A percentile compares a stretch with the other conserved stretches of the same genome.
phyloP scores from a whole-genome alignment of 148 eudicot genomes.

The Rhododendron mucronatum region DNA sequence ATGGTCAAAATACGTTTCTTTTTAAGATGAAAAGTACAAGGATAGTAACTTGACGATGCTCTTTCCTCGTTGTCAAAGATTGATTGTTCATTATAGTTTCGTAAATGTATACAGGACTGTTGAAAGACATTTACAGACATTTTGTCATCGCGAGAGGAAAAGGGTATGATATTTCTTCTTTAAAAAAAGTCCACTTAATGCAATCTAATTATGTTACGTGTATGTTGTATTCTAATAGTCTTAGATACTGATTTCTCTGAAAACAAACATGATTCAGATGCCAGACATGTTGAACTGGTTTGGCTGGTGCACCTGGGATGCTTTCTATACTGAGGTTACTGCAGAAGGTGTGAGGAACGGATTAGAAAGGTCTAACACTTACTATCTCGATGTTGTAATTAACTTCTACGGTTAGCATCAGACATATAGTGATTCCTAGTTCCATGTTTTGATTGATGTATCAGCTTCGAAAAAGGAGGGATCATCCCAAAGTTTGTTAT shows the following conservation, averaged over 20 bases:
- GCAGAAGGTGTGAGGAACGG: slow-evolving; percentile 73
- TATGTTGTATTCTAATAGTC: background rate
- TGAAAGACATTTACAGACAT: slow-evolving; percentile 75
- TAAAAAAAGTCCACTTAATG: background rate
- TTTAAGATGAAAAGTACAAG: background rate
- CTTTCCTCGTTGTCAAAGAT: background rate
- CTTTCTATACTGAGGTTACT: slow-evolving; percentile 75
- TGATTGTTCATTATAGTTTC: background rate
- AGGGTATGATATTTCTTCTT: slow-evolving; percentile 35
- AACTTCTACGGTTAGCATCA: background rate
- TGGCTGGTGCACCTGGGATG: slow-evolving; percentile 99
- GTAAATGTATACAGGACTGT: slow-evolving; percentile 46
- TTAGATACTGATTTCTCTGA: background rate
- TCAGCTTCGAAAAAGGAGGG: slow-evolving; percentile 70
- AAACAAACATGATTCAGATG: slow-evolving; percentile 41
- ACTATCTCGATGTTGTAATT: background rate
- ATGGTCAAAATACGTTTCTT: background rate
- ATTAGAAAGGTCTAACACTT: slow-evolving; percentile 46
- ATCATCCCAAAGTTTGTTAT: slow-evolving; percentile 73
- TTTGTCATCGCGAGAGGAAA: slow-evolving; percentile 78
- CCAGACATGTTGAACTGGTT: slow-evolving; percentile 88
- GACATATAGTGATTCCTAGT: background rate
- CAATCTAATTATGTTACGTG: background rate
- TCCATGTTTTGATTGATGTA: background rate
- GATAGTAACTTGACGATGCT: background rate